A percentile compares a stretch with the other conserved stretches of the same genome.
Conservation (phyloP, 441 rosid species). For the Dalechampia spathulata region DNA sequence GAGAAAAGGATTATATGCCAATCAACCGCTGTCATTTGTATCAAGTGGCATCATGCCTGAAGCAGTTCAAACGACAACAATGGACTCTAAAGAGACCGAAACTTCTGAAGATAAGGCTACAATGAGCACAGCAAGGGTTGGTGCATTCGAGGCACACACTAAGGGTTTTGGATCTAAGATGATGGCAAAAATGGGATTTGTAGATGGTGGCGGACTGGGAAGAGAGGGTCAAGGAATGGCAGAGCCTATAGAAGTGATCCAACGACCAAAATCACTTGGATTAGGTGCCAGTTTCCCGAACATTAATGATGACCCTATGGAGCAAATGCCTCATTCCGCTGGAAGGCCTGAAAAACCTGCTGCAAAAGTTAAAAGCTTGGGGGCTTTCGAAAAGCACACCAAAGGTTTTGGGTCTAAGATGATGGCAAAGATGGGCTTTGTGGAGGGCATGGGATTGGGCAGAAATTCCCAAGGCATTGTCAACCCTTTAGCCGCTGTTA, state of each 20-base stretch:
- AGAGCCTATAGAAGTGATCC: slow-evolving; percentile 67
- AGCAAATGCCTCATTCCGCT: slow-evolving; percentile 14
- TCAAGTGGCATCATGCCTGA: slow-evolving; percentile 64
- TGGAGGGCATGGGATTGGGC: slow-evolving; percentile 81
- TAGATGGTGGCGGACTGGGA: slow-evolving; percentile 81
- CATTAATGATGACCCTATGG: slow-evolving; percentile 24
- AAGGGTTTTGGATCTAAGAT: slow-evolving; percentile 94
- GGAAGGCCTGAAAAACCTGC: slow-evolving; percentile 12
- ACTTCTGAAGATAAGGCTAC: slow-evolving; percentile 24
- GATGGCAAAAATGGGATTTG: slow-evolving; percentile 95
- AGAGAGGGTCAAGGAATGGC: slow-evolving; percentile 83
- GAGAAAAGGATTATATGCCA: slow-evolving; percentile 44
- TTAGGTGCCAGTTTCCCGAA: slow-evolving; percentile 55
- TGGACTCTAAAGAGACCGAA: slow-evolving; percentile 25
- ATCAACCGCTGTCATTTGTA: slow-evolving; percentile 74
- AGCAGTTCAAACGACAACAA: slow-evolving; percentile 22
- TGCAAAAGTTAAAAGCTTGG: slow-evolving; percentile 30
- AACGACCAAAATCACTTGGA: slow-evolving; percentile 88
- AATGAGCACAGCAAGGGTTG: slow-evolving; percentile 35
- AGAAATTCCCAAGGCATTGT: slow-evolving; percentile 72
- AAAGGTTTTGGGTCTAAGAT: slow-evolving; percentile 89
- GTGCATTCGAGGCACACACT: slow-evolving; percentile 83
- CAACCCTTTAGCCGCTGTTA: slow-evolving; percentile 57
- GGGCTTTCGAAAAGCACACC: slow-evolving; percentile 78
- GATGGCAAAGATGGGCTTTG: slow-evolving; percentile 92